A percentile compares a stretch with the other conserved stretches of the same genome.
These are phyloP conservation scores for Alternaria incomplexa DNA, from an alignment of 2,329 filamentous ascomycete species.

Conservation along the genomic window DNA sequence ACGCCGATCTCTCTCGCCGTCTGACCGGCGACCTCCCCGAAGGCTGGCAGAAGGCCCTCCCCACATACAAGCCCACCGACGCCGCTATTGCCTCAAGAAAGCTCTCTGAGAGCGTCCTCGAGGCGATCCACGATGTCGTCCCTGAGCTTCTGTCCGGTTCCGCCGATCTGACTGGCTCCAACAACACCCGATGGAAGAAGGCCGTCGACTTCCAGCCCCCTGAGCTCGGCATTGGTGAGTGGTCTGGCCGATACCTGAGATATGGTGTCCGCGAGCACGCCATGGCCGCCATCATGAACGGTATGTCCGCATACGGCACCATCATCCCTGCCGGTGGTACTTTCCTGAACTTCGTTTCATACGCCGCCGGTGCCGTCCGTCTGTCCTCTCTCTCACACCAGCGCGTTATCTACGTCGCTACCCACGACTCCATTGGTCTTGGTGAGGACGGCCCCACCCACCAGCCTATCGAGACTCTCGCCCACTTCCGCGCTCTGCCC, in stretches of 20 bases:
- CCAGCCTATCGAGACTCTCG: slow-evolving; percentile 97
- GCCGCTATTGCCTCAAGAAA: slow-evolving; percentile 89
- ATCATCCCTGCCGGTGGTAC: slow-evolving; percentile 93
- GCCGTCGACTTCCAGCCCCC: slow-evolving; percentile 98
- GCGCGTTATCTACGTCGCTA: slow-evolving; percentile 93
- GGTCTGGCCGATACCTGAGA: slow-evolving; percentile 87
- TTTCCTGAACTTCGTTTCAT: slow-evolving; percentile 99
- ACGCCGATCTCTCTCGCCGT: slow-evolving; percentile 81
- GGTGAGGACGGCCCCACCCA: slow-evolving; percentile 98
- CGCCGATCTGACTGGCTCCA: slow-evolving; percentile 96
- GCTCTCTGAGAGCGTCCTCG: slow-evolving; percentile 91
- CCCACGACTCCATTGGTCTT: slow-evolving; percentile 98
- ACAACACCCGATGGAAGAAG: slow-evolving; percentile 97
- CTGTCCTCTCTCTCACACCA: slow-evolving; percentile 90
- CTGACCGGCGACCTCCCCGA: slow-evolving; percentile 83
- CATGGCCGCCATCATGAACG: slow-evolving; percentile 94
- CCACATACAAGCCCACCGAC: slow-evolving; percentile 87
- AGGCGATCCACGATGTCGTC: slow-evolving; percentile 80
- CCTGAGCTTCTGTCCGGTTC: slow-evolving; percentile 96
- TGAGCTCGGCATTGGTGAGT: slow-evolving; percentile 82
- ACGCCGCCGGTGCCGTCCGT: slow-evolving; percentile 93
- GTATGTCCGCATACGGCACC: slow-evolving; percentile 92
- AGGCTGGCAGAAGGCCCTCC: slow-evolving; percentile 94
- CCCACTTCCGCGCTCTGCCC: slow-evolving; percentile 97
- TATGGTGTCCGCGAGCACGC: slow-evolving; percentile 92